Evolutionary conservation across 441 rosid genomes (phyloP).

Genomic region (Macaranga tanarius): DNA sequence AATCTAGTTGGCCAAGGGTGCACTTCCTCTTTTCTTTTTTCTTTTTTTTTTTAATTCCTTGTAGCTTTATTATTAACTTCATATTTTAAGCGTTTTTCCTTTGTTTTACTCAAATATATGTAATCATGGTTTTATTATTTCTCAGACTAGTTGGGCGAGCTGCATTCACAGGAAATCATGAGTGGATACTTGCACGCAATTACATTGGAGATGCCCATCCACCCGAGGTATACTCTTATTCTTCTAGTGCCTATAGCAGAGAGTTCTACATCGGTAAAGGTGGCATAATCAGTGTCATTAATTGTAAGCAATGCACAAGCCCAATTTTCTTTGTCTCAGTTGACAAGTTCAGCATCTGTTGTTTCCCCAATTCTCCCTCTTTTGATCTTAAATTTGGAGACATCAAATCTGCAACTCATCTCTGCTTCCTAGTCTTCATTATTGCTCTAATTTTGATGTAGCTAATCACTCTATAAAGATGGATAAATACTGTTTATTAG

Average conservation of each 20-base stretch:
- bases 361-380: neutral
- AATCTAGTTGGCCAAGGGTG: constrained; percentile 89
- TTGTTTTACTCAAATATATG: constrained; percentile 6
- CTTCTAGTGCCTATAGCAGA: neutral
- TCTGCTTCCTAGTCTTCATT: no score
- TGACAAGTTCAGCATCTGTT: neutral
- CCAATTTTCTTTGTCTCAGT: neutral
- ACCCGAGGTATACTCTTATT: constrained; percentile 53
- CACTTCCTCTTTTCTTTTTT: constrained; percentile 15
- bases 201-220: constrained; percentile 54
- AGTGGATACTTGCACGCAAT: constrained; percentile 72
- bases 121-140: constrained; percentile 14
- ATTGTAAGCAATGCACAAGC: neutral
- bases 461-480: neutral
- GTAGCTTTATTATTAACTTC: neutral
- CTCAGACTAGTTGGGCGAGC: constrained; percentile 86
- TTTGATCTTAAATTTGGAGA: neutral
- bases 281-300: neutral
- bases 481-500: neutral
- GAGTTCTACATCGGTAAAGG: neutral
- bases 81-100: constrained; percentile 2
- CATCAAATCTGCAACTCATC: neutral
- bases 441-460: neutral
- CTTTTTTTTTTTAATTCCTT: no score
- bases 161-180: constrained; percentile 84